A percentile compares a stretch with the other conserved stretches of the same genome.
phyloP scores from a whole-genome alignment of 257 asterid species.

The Penstemon newberryi region DNA sequence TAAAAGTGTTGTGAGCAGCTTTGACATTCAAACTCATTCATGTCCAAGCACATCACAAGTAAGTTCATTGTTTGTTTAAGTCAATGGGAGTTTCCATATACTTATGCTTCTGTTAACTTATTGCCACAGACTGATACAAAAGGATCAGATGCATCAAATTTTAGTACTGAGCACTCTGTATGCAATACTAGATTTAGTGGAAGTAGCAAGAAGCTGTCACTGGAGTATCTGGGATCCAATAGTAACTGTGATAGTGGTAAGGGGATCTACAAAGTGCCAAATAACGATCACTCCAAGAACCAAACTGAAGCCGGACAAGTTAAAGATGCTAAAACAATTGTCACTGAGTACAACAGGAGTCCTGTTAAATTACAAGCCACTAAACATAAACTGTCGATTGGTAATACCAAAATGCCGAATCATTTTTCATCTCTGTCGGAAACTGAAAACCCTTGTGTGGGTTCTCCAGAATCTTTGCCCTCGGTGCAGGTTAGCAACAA shows the following conservation, averaged over 20 bases:
- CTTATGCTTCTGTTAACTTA: conserved; percentile 19
- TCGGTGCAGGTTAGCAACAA: conserved; percentile 19
- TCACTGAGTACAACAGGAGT: conserved; percentile 20
- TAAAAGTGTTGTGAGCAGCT: conserved; percentile 34
- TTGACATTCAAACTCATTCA: conserved; percentile 32
- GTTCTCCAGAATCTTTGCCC: conserved; percentile 26
- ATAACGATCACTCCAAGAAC: conserved; percentile 24
- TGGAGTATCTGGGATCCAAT: conserved; percentile 43
- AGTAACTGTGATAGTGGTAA: conserved; percentile 28
- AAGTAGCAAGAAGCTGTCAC: conserved; percentile 55
- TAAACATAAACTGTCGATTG: conserved; percentile 39
- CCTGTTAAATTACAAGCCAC: conserved; percentile 25
- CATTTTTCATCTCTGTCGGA: conserved; percentile 31
- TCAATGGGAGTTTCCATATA: background rate
- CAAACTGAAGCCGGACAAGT: conserved; percentile 29
- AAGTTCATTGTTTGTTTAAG: conserved; percentile 31
- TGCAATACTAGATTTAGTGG: conserved; percentile 36
- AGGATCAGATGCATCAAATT: conserved; percentile 36
- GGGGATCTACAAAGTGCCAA: conserved; percentile 25
- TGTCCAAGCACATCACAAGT: conserved; percentile 41
- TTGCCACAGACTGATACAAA: conserved; percentile 44
- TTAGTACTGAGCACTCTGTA: conserved; percentile 25
- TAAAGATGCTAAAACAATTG: conserved; percentile 34
- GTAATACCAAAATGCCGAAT: conserved; percentile 21
- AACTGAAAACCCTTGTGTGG: conserved; percentile 24